Conservation (phyloP, 2,329 filamentous ascomycete species). For the Alternaria atra region DNA sequence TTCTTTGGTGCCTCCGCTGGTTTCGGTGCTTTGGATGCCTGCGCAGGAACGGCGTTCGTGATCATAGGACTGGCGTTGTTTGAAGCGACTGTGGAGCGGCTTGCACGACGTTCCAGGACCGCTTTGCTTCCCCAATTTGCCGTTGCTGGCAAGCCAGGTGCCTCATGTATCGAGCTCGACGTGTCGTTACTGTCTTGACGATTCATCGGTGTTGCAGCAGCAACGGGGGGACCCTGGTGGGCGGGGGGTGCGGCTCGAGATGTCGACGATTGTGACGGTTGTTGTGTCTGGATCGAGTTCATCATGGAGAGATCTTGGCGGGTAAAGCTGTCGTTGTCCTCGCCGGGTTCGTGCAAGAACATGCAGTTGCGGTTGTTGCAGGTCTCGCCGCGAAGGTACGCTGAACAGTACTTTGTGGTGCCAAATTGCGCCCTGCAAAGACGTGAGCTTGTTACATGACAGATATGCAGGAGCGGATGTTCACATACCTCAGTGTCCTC, state of each 20-base stretch:
- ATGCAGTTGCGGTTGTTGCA: slow-evolving; percentile 98
- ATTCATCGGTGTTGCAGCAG: slow-evolving; percentile 69
- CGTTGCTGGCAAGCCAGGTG: slow-evolving; percentile 89
- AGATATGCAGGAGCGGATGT: not conserved
- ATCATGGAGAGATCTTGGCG: slow-evolving; percentile 93
- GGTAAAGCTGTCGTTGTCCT: slow-evolving; percentile 96
- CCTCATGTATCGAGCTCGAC: slow-evolving; percentile 68
- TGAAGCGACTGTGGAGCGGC: slow-evolving; percentile 81
- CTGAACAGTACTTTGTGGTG: slow-evolving; percentile 98
- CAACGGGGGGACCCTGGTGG: slow-evolving; percentile 60
- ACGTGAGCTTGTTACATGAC: slow-evolving; percentile 28
- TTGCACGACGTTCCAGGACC: slow-evolving; percentile 75
- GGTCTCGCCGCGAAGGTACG: slow-evolving; percentile 91
- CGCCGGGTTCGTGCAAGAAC: slow-evolving; percentile 97
- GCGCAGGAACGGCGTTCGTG: slow-evolving; percentile 55
- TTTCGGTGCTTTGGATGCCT: slow-evolving; percentile 40
- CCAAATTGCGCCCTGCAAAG: slow-evolving; percentile 72
- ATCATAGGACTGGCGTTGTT: slow-evolving; percentile 82
- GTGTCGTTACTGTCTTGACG: slow-evolving; percentile 82
- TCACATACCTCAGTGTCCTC: slow-evolving; percentile 74
- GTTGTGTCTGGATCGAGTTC: slow-evolving; percentile 84
- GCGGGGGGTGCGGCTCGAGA: slow-evolving; percentile 62
- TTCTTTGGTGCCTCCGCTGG: slow-evolving; percentile 42
- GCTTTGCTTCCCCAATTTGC: slow-evolving; percentile 87
- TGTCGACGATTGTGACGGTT: slow-evolving; percentile 68